Evolutionary conservation across 140 eudicot species (phyloP), one percentile per base, ranked within the genome.

Genomic region (Ambrosia hybrid): DNA sequence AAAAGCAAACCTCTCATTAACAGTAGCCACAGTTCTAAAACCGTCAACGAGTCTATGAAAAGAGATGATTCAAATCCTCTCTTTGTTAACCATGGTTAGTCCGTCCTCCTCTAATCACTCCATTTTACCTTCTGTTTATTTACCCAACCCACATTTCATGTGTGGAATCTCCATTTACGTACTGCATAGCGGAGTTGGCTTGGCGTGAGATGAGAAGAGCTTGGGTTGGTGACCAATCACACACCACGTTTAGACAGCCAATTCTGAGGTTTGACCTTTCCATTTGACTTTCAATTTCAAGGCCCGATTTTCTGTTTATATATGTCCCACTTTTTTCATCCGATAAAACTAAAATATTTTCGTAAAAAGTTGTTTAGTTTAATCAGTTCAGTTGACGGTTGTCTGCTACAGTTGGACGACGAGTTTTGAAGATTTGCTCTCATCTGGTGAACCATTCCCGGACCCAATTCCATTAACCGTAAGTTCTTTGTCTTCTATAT

Each of bases 181-280:
- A 43, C 12, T 10, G 4, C 78, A 67, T 76, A 86, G 91, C 91
- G 16, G 91, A 81, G 74, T 34, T 78, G 55, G 91, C 88, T 70
- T 86, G 91, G 91, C 84, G 78, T 75, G 91, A 86, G 72, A 78
- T 78, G 80, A 80, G 91, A 86, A 83, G 88, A 80, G 82, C 91
- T 1, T 86, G 91, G 91, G 74, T 79, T 55, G 84, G 88, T 68
- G 88, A 86, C 77, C 59, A 65, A 52, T 68, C 82, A 71, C 77
- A 58, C 39, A 53, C 59, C 76, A 80, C 52, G 52, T 72, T 51
- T 65, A 71, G 78, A 67, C 85, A 86, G 37, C 83, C 83, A 64
- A 61, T 74, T 41, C 34, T 71, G 53, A 80, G 81, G 91, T 83
- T 76, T 80, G 61, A 57, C 52, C 0, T 62, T 57, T 68, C 51